Base-by-base conservation (phyloP, 164 flowering plant species). In the Stephania cephalantha region DNA sequence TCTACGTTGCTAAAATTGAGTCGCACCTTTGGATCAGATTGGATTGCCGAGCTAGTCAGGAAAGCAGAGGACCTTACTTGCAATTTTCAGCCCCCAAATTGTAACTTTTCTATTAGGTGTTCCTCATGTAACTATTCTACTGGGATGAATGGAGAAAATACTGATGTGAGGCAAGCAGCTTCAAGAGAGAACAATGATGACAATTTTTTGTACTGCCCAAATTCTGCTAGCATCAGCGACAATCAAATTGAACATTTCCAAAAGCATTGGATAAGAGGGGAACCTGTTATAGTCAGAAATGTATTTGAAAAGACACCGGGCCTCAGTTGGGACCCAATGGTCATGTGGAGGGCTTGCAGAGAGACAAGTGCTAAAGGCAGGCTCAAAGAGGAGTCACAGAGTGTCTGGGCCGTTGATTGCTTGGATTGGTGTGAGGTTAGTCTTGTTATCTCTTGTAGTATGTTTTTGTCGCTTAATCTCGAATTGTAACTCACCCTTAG, bases 281-380 rank as follows among this genome's bases (percentile, higher is more conserved):
- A 90, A 78, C 98, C 98, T 64, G 87, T 93, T 20, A 80, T 93
- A 12, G 92, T 93, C 48, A 87, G 89, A 80, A 84, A 90, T 81
- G 90, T 87, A 20, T 86, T 82, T 70, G 85, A 83, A 61, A 87
- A 75, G 68, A 76, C 88, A 45, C 81, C 88, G 69, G 92, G 92
- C 68, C 88, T 93, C 66, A 89, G 95, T 81, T 93, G 98, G 98
- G 98, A 93, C 61, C 98, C 98, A 20, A 85, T 88, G 91, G 96
- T 93, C 73, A 91, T 93, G 95, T 86, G 90, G 87, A 80, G 96
- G 78, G 93, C 95, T 74, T 85, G 86, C 46, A 80, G 81, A 76
- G 85, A 80, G 73, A 76, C 72, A 42, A 84, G 84, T 72, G 86
- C 87, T 55, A 81, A 78, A 76, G 71, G 73, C 61, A 81, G 83